Base-by-base conservation (phyloP, 495 filamentous ascomycete genomes). In the Aspergillus wentii region DNA sequence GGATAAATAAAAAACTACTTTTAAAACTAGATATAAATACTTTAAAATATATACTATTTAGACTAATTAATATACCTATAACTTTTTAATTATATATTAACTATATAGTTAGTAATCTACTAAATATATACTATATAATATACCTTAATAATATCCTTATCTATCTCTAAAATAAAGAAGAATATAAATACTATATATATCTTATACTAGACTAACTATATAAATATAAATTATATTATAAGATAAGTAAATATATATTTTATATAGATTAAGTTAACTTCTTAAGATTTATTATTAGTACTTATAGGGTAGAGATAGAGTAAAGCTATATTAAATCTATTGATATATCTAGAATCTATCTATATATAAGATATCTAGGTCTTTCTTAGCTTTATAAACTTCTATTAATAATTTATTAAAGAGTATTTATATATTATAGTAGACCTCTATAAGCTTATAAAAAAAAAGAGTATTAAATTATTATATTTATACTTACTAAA, bases 41-140 rank as follows among this genome's bases (percentile, higher is more conserved):
- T 40, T 16, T 32, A 30, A 40, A 17, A 41, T 6, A 16, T 17
- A 20, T 32, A 34, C 19, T 16, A 39, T 25, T 35, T 3, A 35
- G 17, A 2, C 25, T 22, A 2, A 3, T 18, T 10, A 35, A 17
- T 35, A 35, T 15, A 20, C 9, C 23, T 19, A 17, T 38, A 14
- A 38, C 2, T 28, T 30, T 38, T 30, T 26, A 38, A 30, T 16
- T 3, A 13, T 15, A 38, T 29, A 18, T 38, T 3, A 38, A 19
- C 11, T n/a, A n/a, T 8, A 5, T 19, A 9, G 10, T 38, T 30
- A 26, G 17, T 30, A 30, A 30, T 13, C 17, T 30, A 17, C 17
- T 33, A 33, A 16, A 33, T 33, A 33, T 18, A 4, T 17, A 2
- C 17, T 33, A 16, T n/a, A n/a, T n/a, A n/a, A n/a, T 33, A 11